phyloP scores from a whole-genome alignment of 2,329 filamentous ascomycete genomes.

The Nothophaeocryptopus gaeumannii region DNA sequence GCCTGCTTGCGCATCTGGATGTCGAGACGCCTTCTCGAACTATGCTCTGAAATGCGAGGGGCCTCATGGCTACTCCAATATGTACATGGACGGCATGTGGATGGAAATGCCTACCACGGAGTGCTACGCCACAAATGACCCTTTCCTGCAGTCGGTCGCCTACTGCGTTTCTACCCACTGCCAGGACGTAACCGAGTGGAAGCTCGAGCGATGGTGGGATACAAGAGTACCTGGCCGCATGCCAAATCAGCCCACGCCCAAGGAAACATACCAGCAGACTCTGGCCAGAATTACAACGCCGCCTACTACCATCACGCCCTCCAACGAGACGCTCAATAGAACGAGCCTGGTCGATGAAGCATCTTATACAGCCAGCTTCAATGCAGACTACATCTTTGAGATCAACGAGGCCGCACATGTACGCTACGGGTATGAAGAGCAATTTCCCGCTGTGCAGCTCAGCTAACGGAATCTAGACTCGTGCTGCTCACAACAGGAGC shows the following conservation, averaged over 20 bases:
- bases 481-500: conserved; percentile 21
- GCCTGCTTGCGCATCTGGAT: conserved; percentile 26
- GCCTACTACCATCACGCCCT: conserved; percentile 17
- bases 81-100: conserved; percentile 17
- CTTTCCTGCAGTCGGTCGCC: conserved; percentile 31
- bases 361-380: conserved; percentile 29
- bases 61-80: conserved; percentile 4
- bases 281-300: conserved; percentile 26
- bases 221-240: conserved; percentile 18
- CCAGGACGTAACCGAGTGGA: conserved; percentile 20
- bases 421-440: conserved; percentile 31
- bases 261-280: conserved; percentile 28
- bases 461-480: conserved; percentile 15
- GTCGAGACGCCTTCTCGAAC: conserved; percentile 20
- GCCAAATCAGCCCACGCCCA: conserved; percentile 19
- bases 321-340: conserved; percentile 28
- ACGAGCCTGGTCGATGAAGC: conserved; percentile 33
- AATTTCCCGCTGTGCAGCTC: not conserved
- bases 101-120: conserved; percentile 20
- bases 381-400: conserved; percentile 31
- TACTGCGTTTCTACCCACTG: conserved; percentile 32
- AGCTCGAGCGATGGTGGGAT: conserved; percentile 33
- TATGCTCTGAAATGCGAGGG: conserved; percentile 13
- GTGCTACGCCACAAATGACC: conserved; percentile 31
- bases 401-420: conserved; percentile 31